Conservation (phyloP, 305 asterid genomes). For the Fraxinus paxiana region DNA sequence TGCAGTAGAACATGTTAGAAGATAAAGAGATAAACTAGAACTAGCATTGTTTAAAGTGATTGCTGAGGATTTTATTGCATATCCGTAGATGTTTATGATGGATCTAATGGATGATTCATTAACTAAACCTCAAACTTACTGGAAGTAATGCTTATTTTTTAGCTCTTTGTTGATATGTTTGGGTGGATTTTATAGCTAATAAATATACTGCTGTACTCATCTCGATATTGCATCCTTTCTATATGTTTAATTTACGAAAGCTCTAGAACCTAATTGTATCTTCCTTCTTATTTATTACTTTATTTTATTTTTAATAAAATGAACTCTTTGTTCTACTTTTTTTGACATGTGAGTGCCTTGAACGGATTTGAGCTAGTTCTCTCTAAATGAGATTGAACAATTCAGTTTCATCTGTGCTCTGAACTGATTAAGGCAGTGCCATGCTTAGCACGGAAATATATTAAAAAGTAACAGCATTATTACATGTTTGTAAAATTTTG, state of each 20-base stretch:
- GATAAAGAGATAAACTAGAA: background rate
- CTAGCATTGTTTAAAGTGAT: background rate
- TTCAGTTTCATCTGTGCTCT: background rate
- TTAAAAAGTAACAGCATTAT: background rate
- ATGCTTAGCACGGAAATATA: background rate
- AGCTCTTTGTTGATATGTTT: background rate
- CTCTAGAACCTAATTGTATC: background rate
- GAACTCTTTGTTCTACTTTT: background rate
- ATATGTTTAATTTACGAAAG: background rate
- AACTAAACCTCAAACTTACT: background rate
- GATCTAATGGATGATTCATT: background rate
- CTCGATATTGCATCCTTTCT: background rate
- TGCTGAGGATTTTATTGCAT: background rate
- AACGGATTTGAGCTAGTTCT: background rate
- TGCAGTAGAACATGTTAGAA: background rate
- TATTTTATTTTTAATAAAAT: background rate
- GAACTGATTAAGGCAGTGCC: background rate
- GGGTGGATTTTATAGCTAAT: background rate
- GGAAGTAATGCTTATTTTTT: background rate
- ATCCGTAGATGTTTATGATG: background rate
- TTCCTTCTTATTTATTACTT: background rate
- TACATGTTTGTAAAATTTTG: background rate
- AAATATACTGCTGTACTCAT: background rate
- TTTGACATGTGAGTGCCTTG: background rate
- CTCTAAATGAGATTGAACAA: background rate